A percentile compares a stretch with the other conserved stretches of the same genome.
These are phyloP conservation scores for Aspergillus neoniger DNA, from an alignment of 2,329 filamentous ascomycete genomes.

Conservation along the genomic window DNA sequence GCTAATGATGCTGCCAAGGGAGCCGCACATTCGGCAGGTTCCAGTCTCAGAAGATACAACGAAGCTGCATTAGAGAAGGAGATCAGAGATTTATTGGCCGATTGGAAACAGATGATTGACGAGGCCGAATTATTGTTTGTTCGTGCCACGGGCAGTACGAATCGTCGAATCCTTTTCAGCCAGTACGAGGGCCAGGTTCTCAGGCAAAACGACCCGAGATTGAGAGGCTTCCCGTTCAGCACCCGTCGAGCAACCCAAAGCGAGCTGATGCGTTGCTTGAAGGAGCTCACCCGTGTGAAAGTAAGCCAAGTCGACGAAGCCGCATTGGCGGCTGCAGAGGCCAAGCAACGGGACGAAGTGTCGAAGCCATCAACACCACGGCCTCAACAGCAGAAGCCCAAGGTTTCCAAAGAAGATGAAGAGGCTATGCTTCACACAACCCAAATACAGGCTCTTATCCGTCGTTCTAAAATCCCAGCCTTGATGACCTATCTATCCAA, in stretches of 20 bases:
- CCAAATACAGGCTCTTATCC: slow-evolving; percentile 83
- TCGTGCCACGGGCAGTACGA: slow-evolving; percentile 82
- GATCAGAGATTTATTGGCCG: slow-evolving; percentile 73
- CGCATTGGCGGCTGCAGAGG: slow-evolving; percentile 55
- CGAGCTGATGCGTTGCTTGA: slow-evolving; percentile 91
- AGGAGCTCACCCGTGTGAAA: slow-evolving; percentile 90
- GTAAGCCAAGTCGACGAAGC: slow-evolving; percentile 74
- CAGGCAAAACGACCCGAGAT: slow-evolving; percentile 72
- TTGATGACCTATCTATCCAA: slow-evolving; percentile 79
- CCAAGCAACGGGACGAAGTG: slow-evolving; percentile 46
- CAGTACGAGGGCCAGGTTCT: slow-evolving; percentile 88
- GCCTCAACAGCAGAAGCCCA: slow-evolving; percentile 52
- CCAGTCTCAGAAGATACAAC: slow-evolving; percentile 87
- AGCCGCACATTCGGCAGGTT: slow-evolving; percentile 88
- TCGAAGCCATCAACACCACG: slow-evolving; percentile 35
- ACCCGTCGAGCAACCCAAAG: slow-evolving; percentile 89
- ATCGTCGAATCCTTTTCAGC: slow-evolving; percentile 83
- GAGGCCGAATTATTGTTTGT: slow-evolving; percentile 84
- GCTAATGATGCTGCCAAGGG: slow-evolving; percentile 94
- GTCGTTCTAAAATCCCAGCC: slow-evolving; percentile 85
- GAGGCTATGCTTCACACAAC: slow-evolving; percentile 78
- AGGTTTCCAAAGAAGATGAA: slow-evolving; percentile 80
- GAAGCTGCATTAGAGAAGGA: slow-evolving; percentile 89
- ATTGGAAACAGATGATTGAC: slow-evolving; percentile 86
- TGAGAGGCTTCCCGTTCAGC: slow-evolving; percentile 89